Evolutionary conservation across 1,139 yeast genomes (phyloP).

Genomic region (Meyerozyma athensensis): DNA sequence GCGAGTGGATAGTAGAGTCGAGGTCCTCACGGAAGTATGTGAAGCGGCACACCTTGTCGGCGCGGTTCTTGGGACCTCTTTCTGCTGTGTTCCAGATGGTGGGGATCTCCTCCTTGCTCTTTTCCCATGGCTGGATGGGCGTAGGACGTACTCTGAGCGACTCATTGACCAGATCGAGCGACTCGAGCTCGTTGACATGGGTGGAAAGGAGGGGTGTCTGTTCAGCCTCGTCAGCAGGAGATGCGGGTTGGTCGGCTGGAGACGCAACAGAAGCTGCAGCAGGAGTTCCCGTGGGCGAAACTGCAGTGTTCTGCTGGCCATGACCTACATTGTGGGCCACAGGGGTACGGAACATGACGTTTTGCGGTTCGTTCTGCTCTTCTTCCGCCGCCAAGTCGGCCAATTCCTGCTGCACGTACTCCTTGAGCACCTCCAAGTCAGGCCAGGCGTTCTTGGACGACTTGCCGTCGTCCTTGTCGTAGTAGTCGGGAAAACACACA

Average conservation of each 20-base stretch:
- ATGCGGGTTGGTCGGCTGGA: background rate
- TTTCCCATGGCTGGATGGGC: slow-evolving; percentile 74
- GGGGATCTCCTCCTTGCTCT: slow-evolving; percentile 27
- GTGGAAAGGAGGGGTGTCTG: slow-evolving; percentile 28
- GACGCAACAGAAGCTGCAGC: background rate
- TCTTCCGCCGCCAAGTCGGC: slow-evolving; percentile 32
- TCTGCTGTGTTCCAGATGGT: slow-evolving; percentile 22
- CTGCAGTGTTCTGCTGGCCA: slow-evolving; percentile 2
- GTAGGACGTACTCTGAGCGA: slow-evolving; percentile 69
- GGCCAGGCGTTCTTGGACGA: slow-evolving; percentile 57
- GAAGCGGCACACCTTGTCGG: slow-evolving; percentile 48
- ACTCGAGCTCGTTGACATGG: slow-evolving; percentile 63
- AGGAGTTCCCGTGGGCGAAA: slow-evolving; percentile 5
- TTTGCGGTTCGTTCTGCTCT: slow-evolving; percentile 12
- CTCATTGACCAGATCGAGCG: slow-evolving; percentile 28
- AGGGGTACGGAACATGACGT: slow-evolving; percentile 24
- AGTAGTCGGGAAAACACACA: slow-evolving; percentile 34
- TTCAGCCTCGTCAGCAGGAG: background rate
- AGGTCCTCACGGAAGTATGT: slow-evolving; percentile 91
- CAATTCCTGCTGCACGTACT: slow-evolving; percentile 68
- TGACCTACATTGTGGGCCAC: slow-evolving; percentile 13
- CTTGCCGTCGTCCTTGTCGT: slow-evolving; percentile 13
- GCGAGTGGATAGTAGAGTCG: slow-evolving; percentile 84
- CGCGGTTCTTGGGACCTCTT: slow-evolving; percentile 21
- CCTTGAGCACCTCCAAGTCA: slow-evolving; percentile 67